Conservation (phyloP, 2,329 filamentous ascomycete genomes). For the Teratosphaeria destructans region DNA sequence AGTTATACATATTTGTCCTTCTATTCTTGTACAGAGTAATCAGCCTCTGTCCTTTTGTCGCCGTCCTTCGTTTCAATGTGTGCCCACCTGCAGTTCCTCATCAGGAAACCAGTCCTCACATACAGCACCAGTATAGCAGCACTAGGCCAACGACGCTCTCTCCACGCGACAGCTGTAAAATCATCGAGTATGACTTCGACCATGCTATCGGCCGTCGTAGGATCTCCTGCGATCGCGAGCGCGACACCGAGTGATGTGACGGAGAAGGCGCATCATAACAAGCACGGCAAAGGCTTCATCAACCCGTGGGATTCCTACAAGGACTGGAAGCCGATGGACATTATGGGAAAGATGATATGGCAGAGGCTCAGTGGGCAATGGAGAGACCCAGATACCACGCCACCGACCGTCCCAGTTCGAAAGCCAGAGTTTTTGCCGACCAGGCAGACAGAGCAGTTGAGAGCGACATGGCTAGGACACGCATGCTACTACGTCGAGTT, state of each 20-base stretch:
- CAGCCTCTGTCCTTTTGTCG: not conserved
- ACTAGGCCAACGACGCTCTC: not conserved
- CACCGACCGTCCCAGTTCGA: slow-evolving; percentile 55
- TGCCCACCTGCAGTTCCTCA: not conserved
- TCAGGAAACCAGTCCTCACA: not conserved
- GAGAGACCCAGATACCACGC: slow-evolving; percentile 49
- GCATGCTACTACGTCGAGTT: slow-evolving; percentile 92
- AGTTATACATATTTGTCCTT: not conserved
- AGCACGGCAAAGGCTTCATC: slow-evolving; percentile 43
- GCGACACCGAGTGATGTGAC: slow-evolving; percentile 36
- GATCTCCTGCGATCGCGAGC: slow-evolving; percentile 26
- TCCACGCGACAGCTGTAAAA: not conserved
- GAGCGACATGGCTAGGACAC: slow-evolving; percentile 91
- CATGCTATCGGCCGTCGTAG: slow-evolving; percentile 32
- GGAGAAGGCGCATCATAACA: slow-evolving; percentile 41
- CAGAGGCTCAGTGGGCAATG: slow-evolving; percentile 40
- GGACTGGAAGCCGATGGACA: slow-evolving; percentile 25
- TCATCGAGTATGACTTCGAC: slow-evolving; percentile 11
- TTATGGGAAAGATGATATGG: slow-evolving; percentile 31
- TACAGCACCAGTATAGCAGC: not conserved
- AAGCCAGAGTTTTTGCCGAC: slow-evolving; percentile 56
- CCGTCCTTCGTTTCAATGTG: not conserved
- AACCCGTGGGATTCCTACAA: slow-evolving; percentile 48
- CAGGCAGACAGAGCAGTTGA: slow-evolving; percentile 51
- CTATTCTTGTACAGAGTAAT: not conserved